A percentile compares a stretch with the other conserved stretches of the same genome.
Evolutionary conservation across 2,329 filamentous ascomycete species (phyloP).

Genomic region (Sporothrix luriei): DNA sequence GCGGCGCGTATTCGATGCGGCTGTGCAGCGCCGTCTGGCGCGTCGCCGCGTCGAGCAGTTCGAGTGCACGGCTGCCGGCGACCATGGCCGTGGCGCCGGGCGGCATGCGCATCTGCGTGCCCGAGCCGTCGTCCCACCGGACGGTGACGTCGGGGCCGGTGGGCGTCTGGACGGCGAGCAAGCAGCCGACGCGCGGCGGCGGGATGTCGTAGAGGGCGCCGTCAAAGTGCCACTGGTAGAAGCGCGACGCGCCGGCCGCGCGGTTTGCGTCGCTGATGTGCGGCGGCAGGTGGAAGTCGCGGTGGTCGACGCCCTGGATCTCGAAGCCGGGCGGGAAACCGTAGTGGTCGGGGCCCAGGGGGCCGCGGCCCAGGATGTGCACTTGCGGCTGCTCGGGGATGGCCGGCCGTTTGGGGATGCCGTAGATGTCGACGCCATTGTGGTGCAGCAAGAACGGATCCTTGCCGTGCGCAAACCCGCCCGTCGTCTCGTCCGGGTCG

Average conservation of each 20-base stretch:
- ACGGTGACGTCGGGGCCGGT: conserved; percentile 39
- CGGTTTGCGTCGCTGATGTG: conserved; percentile 44
- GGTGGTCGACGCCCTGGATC: conserved; percentile 45
- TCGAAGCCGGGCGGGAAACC: conserved; percentile 46
- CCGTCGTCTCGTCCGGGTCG: conserved; percentile 44
- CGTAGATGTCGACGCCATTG: conserved; percentile 44
- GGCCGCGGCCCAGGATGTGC: conserved; percentile 45
- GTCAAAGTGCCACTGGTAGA: conserved; percentile 47
- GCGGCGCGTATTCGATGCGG: conserved; percentile 45
- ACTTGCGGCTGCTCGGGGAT: conserved; percentile 46
- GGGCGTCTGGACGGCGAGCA: conserved; percentile 44
- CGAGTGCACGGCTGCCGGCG: conserved; percentile 36
- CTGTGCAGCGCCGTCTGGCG: conserved; percentile 40
- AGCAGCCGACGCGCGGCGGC: conserved; percentile 44
- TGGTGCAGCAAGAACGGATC: conserved; percentile 43
- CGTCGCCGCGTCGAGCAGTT: conserved; percentile 40
- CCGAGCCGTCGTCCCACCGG: conserved; percentile 44
- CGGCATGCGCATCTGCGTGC: conserved; percentile 42
- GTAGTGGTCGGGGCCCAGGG: conserved; percentile 43
- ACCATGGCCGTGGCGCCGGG: conserved; percentile 45
- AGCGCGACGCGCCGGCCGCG: conserved; percentile 42
- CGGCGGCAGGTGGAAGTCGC: conserved; percentile 46
- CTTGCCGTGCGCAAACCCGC: conserved; percentile 45
- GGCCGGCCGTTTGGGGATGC: conserved; percentile 41
- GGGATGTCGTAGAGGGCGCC: conserved; percentile 44